phyloP scores from a whole-genome alignment of 2,329 filamentous ascomycete genomes.

The Colletotrichum tropicale region DNA sequence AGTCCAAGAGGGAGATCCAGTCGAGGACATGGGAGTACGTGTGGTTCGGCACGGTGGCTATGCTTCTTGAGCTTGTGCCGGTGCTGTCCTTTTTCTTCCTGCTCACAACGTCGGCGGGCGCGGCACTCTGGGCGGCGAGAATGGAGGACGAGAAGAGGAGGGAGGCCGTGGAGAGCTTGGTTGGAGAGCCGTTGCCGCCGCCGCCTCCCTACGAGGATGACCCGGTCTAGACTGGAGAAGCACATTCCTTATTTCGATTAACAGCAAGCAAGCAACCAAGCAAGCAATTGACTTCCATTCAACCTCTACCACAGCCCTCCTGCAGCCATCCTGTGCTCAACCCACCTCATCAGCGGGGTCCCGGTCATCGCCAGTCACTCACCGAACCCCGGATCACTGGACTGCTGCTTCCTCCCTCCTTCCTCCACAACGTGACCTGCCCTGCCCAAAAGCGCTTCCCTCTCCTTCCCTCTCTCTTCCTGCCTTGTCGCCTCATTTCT shows the following conservation, averaged over 20 bases:
- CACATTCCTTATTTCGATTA: not conserved
- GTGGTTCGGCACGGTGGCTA: constrained; percentile 88
- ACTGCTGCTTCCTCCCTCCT: not conserved
- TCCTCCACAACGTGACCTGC: not conserved
- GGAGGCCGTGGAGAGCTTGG: constrained; percentile 22
- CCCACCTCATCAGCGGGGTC: not conserved
- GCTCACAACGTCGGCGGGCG: constrained; percentile 82
- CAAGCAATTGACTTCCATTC: not conserved
- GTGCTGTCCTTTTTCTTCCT: constrained; percentile 94
- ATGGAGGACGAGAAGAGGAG: constrained; percentile 66
- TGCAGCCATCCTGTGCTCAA: not conserved
- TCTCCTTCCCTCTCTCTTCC: not conserved
- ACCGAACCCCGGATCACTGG: not conserved
- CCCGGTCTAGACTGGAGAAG: constrained; percentile 28
- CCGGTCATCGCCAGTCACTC: not conserved
- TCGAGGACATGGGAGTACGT: constrained; percentile 81
- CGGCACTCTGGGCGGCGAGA: constrained; percentile 83
- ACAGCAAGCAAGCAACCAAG: not conserved
- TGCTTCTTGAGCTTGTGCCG: constrained; percentile 86
- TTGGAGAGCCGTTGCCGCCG: constrained; percentile 30
- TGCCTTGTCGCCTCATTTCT: not conserved
- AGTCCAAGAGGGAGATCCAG: constrained; percentile 73
- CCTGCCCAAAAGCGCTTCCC: not conserved
- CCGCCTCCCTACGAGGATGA: constrained; percentile 42
- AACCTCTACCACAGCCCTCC: not conserved